Evolutionary conservation across 2,329 filamentous ascomycete genomes (phyloP).

Genomic region (Aspergillus sp.): DNA sequence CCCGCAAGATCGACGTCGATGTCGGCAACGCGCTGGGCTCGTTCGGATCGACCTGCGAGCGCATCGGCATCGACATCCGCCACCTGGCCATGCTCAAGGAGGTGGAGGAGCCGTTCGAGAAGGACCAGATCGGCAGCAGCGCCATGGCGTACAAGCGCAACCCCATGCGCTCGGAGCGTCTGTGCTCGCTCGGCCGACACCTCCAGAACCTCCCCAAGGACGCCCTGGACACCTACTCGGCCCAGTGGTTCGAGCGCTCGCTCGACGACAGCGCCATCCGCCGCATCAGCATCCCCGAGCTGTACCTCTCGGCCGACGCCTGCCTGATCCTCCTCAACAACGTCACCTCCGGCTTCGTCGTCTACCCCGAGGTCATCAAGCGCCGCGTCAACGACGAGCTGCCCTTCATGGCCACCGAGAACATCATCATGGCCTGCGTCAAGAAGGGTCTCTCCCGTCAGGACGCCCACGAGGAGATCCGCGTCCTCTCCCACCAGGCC

Average conservation of each 20-base stretch:
- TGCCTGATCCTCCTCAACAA: conserved; percentile 55
- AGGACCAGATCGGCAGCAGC: conserved; percentile 70
- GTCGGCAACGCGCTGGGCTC: conserved; percentile 78
- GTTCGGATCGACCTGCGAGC: conserved; percentile 75
- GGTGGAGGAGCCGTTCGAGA: conserved; percentile 80
- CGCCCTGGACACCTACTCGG: conserved; percentile 65
- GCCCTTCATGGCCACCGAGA: conserved; percentile 76
- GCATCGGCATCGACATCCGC: conserved; percentile 72
- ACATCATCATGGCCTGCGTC: conserved; percentile 75
- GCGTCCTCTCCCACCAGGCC: conserved; percentile 77
- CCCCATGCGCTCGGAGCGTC: conserved; percentile 57
- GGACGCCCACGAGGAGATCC: conserved; percentile 84
- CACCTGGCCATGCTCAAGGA: conserved; percentile 77
- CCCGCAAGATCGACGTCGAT: conserved; percentile 77
- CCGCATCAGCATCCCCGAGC: conserved; percentile 58
- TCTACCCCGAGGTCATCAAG: conserved; percentile 74
- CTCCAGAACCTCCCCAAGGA: conserved; percentile 55
- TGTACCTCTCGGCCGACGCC: conserved; percentile 67
- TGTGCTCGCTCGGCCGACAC: conserved; percentile 59
- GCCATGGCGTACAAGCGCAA: conserved; percentile 69
- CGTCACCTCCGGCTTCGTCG: conserved; percentile 66
- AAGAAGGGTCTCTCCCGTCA: conserved; percentile 70
- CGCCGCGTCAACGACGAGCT: conserved; percentile 71
- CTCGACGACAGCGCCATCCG: conserved; percentile 75
- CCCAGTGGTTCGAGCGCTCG: conserved; percentile 75